These are phyloP conservation scores for Colletotrichum sansevieriae DNA, from an alignment of 2,329 filamentous ascomycete species.

Conservation along the genomic window DNA sequence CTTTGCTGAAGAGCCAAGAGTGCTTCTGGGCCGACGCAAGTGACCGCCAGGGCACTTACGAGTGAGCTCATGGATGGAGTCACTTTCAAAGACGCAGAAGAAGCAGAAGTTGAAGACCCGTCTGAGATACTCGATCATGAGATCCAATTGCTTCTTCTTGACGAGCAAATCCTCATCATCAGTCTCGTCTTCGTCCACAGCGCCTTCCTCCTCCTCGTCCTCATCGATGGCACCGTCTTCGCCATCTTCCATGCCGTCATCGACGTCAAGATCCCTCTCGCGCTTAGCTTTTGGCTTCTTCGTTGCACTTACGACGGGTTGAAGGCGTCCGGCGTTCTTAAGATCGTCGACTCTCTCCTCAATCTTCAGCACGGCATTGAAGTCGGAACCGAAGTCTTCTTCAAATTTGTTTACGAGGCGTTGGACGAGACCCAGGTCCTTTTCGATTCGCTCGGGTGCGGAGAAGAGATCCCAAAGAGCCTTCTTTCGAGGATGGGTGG, in stretches of 20 bases:
- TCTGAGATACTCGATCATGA: slow-evolving; percentile 95
- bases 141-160: slow-evolving; percentile 97
- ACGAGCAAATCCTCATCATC: slow-evolving; percentile 90
- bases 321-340: slow-evolving; percentile 80
- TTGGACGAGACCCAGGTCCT: slow-evolving; percentile 86
- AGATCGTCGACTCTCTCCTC: slow-evolving; percentile 89
- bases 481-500: slow-evolving; percentile 89
- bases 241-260: slow-evolving; percentile 72
- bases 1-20: slow-evolving; percentile 85
- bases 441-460: slow-evolving; percentile 90
- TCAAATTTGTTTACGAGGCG: slow-evolving; percentile 89
- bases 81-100: slow-evolving; percentile 98
- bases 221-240: slow-evolving; percentile 80
- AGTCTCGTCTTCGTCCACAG: slow-evolving; percentile 81
- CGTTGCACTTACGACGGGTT: slow-evolving; percentile 69
- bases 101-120: slow-evolving; percentile 99
- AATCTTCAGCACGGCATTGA: slow-evolving; percentile 83
- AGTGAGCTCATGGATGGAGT: slow-evolving; percentile 95
- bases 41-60: slow-evolving; percentile 98
- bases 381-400: slow-evolving; percentile 81
- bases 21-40: slow-evolving; percentile 88
- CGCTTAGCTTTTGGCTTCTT: slow-evolving; percentile 70
- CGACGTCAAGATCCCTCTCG: slow-evolving; percentile 69
- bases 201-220: slow-evolving; percentile 80
- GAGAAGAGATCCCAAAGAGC: slow-evolving; percentile 98